Base-by-base conservation (phyloP, 306 rosid species). In the Sophora flavescens region DNA sequence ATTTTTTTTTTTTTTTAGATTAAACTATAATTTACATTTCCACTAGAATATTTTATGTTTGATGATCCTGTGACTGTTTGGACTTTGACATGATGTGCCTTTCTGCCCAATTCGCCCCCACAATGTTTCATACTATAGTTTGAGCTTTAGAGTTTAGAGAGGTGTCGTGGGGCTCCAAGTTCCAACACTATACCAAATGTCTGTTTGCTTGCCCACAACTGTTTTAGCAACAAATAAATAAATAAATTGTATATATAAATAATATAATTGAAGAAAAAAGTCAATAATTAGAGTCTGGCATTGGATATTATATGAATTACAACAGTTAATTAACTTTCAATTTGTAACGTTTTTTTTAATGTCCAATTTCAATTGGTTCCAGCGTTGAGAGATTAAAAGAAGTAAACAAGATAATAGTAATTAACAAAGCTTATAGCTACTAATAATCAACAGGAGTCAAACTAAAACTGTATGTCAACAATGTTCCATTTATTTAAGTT, bases 151-250 rank as follows among this genome's bases (percentile, higher is more conserved):
- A 48, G 42, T 22, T 22, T 22, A 22, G 22, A 22, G 22, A 0
- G 22, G 1, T 22, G 1, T 22, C 22, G 22, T 22, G 39, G 61
- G 77, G 66, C 73, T 71, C 36, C 82, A 82, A 63, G 64, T 82
- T 72, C 71, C 75, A 81, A 78, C 64, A 76, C 45, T 57, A 17
- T 71, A 36, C 78, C 63, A n/a, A 22, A 72, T 47, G 73, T 68
- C 72, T 61, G 28, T 74, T 68, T 59, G 8, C 10, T 39, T 6
- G 4, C 10, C 48, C 14, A 33, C 42, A 28, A 22, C 45, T 50
- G 26, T 28, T 65, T 33, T 18, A n/a, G n/a, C 41, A n/a, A n/a
- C n/a, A n/a, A n/a, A n/a, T n/a, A n/a, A n/a, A n/a, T n/a, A n/a
- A n/a, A n/a, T n/a, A n/a, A n/a, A n/a, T n/a, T n/a, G n/a, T n/a